Conservation (phyloP, 768 basidiomycete species). For the Auriculariales sp. region DNA sequence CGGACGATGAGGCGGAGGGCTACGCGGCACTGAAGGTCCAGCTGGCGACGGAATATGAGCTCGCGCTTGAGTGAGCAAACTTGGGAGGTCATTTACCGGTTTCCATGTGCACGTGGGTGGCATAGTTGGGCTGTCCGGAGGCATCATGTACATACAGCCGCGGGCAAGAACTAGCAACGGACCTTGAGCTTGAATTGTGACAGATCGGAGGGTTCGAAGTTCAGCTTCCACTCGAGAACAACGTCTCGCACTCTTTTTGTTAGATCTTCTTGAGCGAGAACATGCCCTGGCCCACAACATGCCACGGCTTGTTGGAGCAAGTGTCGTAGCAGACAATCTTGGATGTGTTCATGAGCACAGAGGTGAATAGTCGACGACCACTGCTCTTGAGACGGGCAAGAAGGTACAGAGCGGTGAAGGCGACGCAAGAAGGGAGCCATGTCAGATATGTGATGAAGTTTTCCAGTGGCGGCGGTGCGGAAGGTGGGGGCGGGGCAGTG, state of each 20-base stretch:
- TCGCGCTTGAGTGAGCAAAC: no score
- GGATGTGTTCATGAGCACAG: conserved; percentile 82
- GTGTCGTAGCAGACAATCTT: conserved; percentile 91
- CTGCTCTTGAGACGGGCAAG: conserved; percentile 78
- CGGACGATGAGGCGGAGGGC: no score
- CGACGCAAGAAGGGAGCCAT: conserved; percentile 53
- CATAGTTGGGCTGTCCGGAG: no score
- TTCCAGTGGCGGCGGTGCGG: conserved; percentile 45
- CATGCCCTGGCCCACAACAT: conserved; percentile 78
- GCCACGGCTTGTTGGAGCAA: conserved; percentile 88
- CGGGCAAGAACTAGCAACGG: conserved; percentile 18
- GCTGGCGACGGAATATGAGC: no score
- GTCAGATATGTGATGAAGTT: conserved; percentile 81
- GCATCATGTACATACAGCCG: conserved; percentile 2
- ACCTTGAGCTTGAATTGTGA: conserved; percentile 18
- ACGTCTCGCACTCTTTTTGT: conserved; percentile 95
- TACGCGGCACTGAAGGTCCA: no score
- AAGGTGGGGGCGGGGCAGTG: conserved; percentile 21
- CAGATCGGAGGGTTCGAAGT: conserved; percentile 20
- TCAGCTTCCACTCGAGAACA: conserved; percentile 72
- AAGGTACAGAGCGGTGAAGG: conserved; percentile 54
- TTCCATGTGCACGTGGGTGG: no score
- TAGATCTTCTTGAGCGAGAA: conserved; percentile 81
- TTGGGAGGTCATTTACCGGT: no score
- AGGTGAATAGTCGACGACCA: conserved; percentile 80